Percentiles rank a stretch among this genome's conserved stretches.
These are phyloP conservation scores for Xylariaceae sp. DNA, from an alignment of 2,329 filamentous ascomycete species.

Conservation along the genomic window DNA sequence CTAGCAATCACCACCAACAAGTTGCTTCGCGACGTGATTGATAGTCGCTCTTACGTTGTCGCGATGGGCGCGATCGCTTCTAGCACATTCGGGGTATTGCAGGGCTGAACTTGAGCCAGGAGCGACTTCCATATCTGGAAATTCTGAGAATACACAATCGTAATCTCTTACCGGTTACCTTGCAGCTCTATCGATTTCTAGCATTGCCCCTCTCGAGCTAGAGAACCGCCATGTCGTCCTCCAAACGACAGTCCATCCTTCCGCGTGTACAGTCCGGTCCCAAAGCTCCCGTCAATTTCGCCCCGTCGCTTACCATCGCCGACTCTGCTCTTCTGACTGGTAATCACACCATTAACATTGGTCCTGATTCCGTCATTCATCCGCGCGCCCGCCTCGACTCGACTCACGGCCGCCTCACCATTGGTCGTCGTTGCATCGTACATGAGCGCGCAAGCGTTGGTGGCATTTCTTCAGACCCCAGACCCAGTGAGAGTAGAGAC, in stretches of 20 bases:
- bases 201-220: no score
- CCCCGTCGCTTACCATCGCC: conserved; percentile 56
- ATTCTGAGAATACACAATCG: no score
- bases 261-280: conserved; percentile 51
- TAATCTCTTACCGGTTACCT: no score
- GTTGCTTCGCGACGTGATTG: no score
- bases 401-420: conserved; percentile 69
- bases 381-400: conserved; percentile 78
- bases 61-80: no score
- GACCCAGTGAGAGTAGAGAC: conserved; percentile 28
- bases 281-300: conserved; percentile 59
- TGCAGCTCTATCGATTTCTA: no score
- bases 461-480: conserved; percentile 31
- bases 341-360: conserved; percentile 72
- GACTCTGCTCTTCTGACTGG: conserved; percentile 63
- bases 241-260: conserved; percentile 54
- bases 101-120: no score
- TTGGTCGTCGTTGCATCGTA: conserved; percentile 78
- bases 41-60: no score
- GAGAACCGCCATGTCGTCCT: conserved; percentile 35
- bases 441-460: conserved; percentile 64
- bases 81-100: no score
- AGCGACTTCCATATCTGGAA: no score
- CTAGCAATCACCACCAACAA: no score
- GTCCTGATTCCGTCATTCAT: conserved; percentile 76